phyloP scores from a whole-genome alignment of 2,329 filamentous ascomycete species.

The Rachicladosporium sp. region DNA sequence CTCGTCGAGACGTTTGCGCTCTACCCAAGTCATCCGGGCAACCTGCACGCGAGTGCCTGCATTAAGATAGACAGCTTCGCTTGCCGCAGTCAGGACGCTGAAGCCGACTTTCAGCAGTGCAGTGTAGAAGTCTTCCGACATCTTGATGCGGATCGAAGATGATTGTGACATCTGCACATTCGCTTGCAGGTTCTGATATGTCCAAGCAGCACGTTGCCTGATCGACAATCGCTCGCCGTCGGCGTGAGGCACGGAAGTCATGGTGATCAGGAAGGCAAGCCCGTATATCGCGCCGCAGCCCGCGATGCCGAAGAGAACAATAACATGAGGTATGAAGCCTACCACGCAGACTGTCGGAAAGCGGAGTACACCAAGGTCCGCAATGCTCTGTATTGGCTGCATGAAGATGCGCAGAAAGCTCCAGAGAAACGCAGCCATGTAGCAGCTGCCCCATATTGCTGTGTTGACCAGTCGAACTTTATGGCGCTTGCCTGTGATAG shows the following conservation, averaged over 20 bases:
- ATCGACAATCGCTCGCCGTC: conserved; percentile 33
- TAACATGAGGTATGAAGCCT: conserved; percentile 85
- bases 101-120: conserved; percentile 79
- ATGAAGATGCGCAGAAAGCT: conserved; percentile 44
- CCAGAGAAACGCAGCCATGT: conserved; percentile 75
- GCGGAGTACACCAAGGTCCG: conserved; percentile 60
- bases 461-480: conserved; percentile 76
- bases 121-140: conserved; percentile 93
- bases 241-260: conserved; percentile 49
- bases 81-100: conserved; percentile 78
- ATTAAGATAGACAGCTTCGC: conserved; percentile 89
- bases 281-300: conserved; percentile 66
- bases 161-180: conserved; percentile 65
- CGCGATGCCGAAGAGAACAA: conserved; percentile 68
- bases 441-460: conserved; percentile 77
- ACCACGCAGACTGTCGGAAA: conserved; percentile 94
- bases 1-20: conserved; percentile 72
- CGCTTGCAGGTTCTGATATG: conserved; percentile 83
- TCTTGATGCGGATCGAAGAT: conserved; percentile 58
- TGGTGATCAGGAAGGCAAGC: conserved; percentile 64
- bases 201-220: conserved; percentile 51
- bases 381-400: conserved; percentile 41
- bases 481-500: conserved; percentile 66
- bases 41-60: conserved; percentile 69
- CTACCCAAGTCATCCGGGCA: conserved; percentile 74